Percentiles rank a stretch among this genome's conserved stretches.
phyloP scores from a whole-genome alignment of 2,329 filamentous ascomycete species.

The Fusarium sp. region DNA sequence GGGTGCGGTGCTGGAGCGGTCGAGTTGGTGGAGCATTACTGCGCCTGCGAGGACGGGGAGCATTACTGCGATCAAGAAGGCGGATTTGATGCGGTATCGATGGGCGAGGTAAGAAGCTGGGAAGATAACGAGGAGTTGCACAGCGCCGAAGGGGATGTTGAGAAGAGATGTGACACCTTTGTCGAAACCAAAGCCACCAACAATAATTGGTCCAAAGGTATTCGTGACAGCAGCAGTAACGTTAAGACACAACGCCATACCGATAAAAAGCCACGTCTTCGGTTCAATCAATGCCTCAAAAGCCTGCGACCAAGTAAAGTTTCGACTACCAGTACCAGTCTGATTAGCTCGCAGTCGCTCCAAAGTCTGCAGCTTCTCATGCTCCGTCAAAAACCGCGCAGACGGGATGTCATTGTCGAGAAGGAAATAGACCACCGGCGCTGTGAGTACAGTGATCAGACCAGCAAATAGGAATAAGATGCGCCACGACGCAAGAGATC shows the following conservation, averaged over 20 bases:
- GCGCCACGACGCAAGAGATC: constrained; percentile 53
- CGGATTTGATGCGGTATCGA: constrained; percentile 67
- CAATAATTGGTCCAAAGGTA: constrained; percentile 73
- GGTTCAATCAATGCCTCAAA: constrained; percentile 61
- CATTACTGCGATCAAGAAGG: constrained; percentile 64
- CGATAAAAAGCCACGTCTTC: constrained; percentile 70
- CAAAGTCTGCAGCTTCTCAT: constrained; percentile 75
- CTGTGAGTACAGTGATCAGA: constrained; percentile 68
- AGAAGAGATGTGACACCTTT: constrained; percentile 69
- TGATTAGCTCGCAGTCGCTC: constrained; percentile 80
- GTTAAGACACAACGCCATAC: constrained; percentile 71
- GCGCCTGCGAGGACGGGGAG: constrained; percentile 71
- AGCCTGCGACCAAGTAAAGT: constrained; percentile 76
- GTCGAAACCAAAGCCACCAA: constrained; percentile 70
- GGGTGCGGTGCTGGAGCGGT: constrained; percentile 54
- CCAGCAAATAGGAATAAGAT: constrained; percentile 72
- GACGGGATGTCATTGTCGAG: constrained; percentile 70
- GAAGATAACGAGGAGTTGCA: constrained; percentile 71
- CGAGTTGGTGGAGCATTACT: constrained; percentile 66
- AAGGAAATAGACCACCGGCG: constrained; percentile 68
- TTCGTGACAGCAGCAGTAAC: constrained; percentile 73
- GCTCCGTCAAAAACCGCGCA: constrained; percentile 69
- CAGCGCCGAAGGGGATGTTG: constrained; percentile 74
- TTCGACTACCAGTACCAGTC: constrained; percentile 77
- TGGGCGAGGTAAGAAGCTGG: constrained; percentile 69